A percentile compares a stretch with the other conserved stretches of the same genome.
Evolutionary conservation across 1,284 basidiomycete species (phyloP).

Genomic region (Tranzscheliella williamsii): DNA sequence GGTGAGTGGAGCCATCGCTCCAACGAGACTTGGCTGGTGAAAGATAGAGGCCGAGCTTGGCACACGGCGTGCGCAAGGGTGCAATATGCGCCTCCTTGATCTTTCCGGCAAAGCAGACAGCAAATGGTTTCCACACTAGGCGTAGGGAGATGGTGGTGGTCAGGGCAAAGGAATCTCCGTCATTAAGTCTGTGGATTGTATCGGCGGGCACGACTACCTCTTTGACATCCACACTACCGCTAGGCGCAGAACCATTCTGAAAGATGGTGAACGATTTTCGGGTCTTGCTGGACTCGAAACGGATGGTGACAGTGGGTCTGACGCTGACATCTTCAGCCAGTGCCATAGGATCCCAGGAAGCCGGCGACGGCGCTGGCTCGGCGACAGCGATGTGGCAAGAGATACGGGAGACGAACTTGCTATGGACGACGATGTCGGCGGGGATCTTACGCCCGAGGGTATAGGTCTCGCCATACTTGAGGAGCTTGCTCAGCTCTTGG

Average conservation of each 20-base stretch:
- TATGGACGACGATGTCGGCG: conserved; percentile 45
- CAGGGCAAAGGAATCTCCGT: conserved; percentile 29
- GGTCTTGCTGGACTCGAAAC: conserved; percentile 42
- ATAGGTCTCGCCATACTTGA: conserved; percentile 47
- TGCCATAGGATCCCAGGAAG: conserved; percentile 5
- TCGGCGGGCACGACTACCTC: conserved; percentile 23
- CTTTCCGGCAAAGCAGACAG: conserved; percentile 30
- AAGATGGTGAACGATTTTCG: conserved; percentile 21
- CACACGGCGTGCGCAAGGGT: conserved; percentile 6
- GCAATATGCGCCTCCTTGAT: conserved; percentile 22
- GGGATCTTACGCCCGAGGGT: conserved; percentile 46
- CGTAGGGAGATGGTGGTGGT: conserved; percentile 34
- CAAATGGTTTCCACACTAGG: conserved; percentile 30
- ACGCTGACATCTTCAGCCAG: conserved; percentile 12
- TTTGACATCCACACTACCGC: neutral
- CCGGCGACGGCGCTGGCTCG: conserved; percentile 1
- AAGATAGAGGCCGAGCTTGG: conserved; percentile 20
- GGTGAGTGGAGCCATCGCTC: conserved; percentile 34
- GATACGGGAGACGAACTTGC: conserved; percentile 42
- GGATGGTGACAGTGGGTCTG: conserved; percentile 33
- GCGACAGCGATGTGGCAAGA: conserved; percentile 33
- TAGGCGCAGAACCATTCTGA: conserved; percentile 1
- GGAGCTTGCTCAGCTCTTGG: conserved; percentile 27
- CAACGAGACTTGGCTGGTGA: conserved; percentile 34
- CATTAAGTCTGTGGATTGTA: conserved; percentile 9